Conservation (phyloP, 1,284 basidiomycete species). For the Mycosarcoma mackinlayi region DNA sequence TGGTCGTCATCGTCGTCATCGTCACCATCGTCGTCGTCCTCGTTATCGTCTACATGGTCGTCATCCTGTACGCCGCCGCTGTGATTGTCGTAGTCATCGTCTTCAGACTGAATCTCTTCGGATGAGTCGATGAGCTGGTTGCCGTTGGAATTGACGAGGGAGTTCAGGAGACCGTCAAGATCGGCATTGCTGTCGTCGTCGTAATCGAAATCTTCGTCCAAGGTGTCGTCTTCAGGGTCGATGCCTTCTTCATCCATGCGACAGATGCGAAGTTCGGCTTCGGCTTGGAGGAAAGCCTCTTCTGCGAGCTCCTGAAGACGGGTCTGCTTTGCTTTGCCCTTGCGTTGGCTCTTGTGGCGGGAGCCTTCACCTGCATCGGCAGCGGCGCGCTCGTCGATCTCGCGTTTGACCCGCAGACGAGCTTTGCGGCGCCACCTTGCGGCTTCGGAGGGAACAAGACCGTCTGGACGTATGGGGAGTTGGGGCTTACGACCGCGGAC, state of each 20-base stretch:
- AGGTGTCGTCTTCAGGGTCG: constrained; percentile 40
- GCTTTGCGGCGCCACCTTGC: constrained; percentile 60
- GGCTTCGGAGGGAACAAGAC: constrained; percentile 60
- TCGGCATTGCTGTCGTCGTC: constrained; percentile 29
- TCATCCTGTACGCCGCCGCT: constrained; percentile 11
- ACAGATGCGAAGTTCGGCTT: constrained; percentile 46
- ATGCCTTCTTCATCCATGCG: constrained; percentile 47
- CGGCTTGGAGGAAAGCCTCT: constrained; percentile 41
- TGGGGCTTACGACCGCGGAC: constrained; percentile 23
- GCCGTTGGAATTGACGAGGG: constrained; percentile 11
- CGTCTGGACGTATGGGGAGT: constrained; percentile 57
- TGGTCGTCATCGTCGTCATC: constrained; percentile 19
- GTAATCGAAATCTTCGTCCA: constrained; percentile 46
- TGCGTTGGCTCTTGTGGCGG: constrained; percentile 37
- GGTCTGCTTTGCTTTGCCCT: constrained; percentile 60
- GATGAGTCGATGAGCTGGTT: constrained; percentile 3
- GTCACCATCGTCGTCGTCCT: constrained; percentile 14
- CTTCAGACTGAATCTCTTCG: too few species aligned
- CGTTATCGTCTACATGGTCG: constrained; percentile 9
- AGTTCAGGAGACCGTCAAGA: constrained; percentile 15
- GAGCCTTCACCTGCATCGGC: constrained; percentile 45
- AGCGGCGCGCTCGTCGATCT: constrained; percentile 56
- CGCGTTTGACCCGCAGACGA: constrained; percentile 39
- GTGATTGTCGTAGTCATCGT: constrained; percentile 8
- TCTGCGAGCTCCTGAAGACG: constrained; percentile 47